Base-by-base conservation (phyloP, 2,329 filamentous ascomycete genomes). In the Diplodia intermedia region DNA sequence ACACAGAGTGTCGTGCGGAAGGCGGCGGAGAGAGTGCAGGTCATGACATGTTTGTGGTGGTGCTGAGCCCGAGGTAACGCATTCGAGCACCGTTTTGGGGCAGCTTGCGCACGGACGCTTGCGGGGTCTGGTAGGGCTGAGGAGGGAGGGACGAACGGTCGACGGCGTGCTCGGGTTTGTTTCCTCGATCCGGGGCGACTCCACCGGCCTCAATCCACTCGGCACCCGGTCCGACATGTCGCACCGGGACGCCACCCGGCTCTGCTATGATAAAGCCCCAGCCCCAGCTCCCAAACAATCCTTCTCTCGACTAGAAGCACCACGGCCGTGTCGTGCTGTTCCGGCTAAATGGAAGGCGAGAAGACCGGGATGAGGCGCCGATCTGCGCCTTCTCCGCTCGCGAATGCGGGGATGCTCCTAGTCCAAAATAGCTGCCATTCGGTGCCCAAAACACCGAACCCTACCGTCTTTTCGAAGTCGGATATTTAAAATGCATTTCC, bases 41-140 rank as follows among this genome's bases (percentile, higher is more conserved):
- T 6, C 18, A 11, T 52, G 43, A 8, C 60, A 9, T 15, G 23
- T 5, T 36, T 31, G 31, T 63, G 43, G 43, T 38, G 31, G 14
- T 63, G 60, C 43, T 52, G 60, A 52, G 60, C 43, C 60, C 60
- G 60, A 63, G 60, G 60, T 63, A 63, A 36, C 15, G 43, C 43
- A 47, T 53, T 38, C 40, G 40, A 23, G 26, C 18, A 15, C 38
- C 26, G 8, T 43, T 20, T 14, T 60, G 23, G 56, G 40, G 43
- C 14, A 52, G 43, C 60, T 63, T 23, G 47, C 18, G 60, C 60
- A 63, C 60, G 23, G 60, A 31, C 60, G 31, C 15, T 29, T 63
- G 60, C 60, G 60, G 60, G 60, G 60, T 63, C 20, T 29, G 11
- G 43, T 52, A 63, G 43, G 60, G 60, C 60, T 52, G 47, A 38